A percentile compares a stretch with the other conserved stretches of the same genome.
Conservation (phyloP, 2,329 filamentous ascomycete genomes). For the Colletotrichum nymphaeae region DNA sequence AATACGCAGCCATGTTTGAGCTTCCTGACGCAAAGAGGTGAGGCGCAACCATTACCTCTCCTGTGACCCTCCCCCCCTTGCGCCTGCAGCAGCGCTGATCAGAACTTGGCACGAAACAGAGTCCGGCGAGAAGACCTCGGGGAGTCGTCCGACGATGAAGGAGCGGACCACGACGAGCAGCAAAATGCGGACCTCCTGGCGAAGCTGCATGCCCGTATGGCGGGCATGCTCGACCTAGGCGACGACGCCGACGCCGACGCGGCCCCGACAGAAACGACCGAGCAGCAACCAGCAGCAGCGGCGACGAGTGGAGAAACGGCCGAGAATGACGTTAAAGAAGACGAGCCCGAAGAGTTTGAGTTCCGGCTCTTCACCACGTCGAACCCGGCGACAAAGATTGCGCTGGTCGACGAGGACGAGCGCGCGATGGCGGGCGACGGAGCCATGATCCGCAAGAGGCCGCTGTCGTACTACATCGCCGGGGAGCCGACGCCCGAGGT, state of each 20-base stretch:
- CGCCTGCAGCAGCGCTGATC: conserved; percentile 1
- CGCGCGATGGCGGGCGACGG: conserved; percentile 48
- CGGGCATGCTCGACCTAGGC: conserved; percentile 56
- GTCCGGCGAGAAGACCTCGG: conserved; percentile 67
- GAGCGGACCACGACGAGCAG: conserved; percentile 43
- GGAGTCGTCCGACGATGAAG: conserved; percentile 46
- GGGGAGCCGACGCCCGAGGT: conserved; percentile 49
- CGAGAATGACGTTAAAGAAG: conserved; percentile 37
- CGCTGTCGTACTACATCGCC: conserved; percentile 62
- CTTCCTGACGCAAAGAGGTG: conserved; percentile 65
- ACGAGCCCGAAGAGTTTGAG: conserved; percentile 58
- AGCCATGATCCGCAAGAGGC: conserved; percentile 49
- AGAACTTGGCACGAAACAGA: conserved; percentile 44
- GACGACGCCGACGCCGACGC: conserved; percentile 38
- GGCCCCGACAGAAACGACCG: conserved; percentile 20
- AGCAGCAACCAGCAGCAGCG: conserved; percentile 7
- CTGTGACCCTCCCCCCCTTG: neutral
- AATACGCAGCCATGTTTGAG: conserved; percentile 57
- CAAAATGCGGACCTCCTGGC: conserved; percentile 54
- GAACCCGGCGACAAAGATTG: conserved; percentile 58
- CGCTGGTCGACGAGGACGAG: conserved; percentile 58
- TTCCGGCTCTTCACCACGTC: conserved; percentile 69
- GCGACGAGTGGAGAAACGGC: conserved; percentile 28
- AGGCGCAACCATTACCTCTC: conserved; percentile 22
- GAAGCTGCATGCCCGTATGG: conserved; percentile 60